Base-by-base conservation (phyloP, 108 stramenopile genomes). In the Asterionellopsis glacialis region DNA sequence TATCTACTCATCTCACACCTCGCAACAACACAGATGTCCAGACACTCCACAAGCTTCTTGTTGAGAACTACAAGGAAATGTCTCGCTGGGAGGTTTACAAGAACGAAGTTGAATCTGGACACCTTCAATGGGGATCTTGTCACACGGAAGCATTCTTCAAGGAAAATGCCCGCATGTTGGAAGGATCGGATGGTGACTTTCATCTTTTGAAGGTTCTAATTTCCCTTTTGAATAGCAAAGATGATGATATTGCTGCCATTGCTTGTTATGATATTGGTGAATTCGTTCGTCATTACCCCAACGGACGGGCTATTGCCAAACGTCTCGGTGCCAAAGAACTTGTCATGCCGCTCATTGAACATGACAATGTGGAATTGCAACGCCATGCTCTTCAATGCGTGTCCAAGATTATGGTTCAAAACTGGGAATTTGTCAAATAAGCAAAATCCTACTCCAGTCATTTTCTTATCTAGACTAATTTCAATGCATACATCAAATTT, bases 251-350 rank as follows among this genome's bases (percentile, higher is more conserved):
- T 51, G 85, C 92, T 48, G 73, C 94, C 51, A 92, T 97, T 76
- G 98, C 98, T 7, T 95, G 93, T 68, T 97, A 94, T 59, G 98
- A 97, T 72, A 80, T 98, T 64, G 98, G 96, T 48, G 96, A 96
- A 71, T 97, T 97, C 61, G 93, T 90, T 24, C 95, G 96, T 47
- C 95, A 95, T 73, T 97, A 96, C 67, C 96, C 98, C 0, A 97
- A 95, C 53, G 96, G 96, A 41, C 71, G 95, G 69, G 75, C 79
- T 9, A 87, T 93, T 58, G 91, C 87, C 21, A 88, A 85, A 65
- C 73, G 81, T 57, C 73, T 96, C 33, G 96, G 96, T 38, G 98
- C 95, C 45, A 98, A 98, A 77, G 94, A 95, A 41, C 68, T 82
- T 62, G 81, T 95, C 51, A 96, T 98, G 95, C 72, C 77, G 19